Conservation (phyloP, 768 basidiomycete genomes). For the Asterophora parasitica region DNA sequence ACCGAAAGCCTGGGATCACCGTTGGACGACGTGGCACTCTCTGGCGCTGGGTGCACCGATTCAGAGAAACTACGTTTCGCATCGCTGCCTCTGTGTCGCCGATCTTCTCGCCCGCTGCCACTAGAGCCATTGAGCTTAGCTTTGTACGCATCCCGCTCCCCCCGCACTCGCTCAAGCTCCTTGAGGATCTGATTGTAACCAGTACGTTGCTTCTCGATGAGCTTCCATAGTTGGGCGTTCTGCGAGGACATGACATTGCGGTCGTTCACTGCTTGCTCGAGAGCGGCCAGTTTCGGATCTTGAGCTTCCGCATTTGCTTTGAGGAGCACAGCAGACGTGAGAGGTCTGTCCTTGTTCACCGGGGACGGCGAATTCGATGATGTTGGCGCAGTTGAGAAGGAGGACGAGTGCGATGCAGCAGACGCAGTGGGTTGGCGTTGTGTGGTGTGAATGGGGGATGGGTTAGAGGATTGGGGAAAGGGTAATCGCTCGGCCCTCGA, state of each 20-base stretch:
- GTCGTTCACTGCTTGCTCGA: conserved; percentile 75
- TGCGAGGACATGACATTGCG: conserved; percentile 77
- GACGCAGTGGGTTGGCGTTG: conserved; percentile 11
- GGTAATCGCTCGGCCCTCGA: conserved; percentile 30
- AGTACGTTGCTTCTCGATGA: conserved; percentile 85
- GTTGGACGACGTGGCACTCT: conserved; percentile 5
- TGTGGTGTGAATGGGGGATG: conserved; percentile 29
- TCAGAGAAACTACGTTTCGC: conserved; percentile 27
- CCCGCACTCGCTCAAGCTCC: conserved; percentile 80
- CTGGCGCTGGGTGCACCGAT: conserved; percentile 16
- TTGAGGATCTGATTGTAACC: conserved; percentile 79
- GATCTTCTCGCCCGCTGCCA: conserved; percentile 23
- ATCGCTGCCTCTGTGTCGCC: conserved; percentile 23
- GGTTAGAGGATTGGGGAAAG: conserved; percentile 30
- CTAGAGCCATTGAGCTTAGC: conserved; percentile 33
- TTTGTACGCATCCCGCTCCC: conserved; percentile 72
- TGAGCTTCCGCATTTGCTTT: conserved; percentile 45
- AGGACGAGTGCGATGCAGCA: conserved; percentile 10
- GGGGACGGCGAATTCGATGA: conserved; percentile 9
- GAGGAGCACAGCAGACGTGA: conserved; percentile 37
- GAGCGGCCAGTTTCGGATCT: conserved; percentile 59
- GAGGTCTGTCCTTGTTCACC: conserved; percentile 16
- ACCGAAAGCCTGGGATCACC: conserved; percentile 14
- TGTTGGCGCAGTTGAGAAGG: conserved; percentile 12
- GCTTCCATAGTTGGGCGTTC: conserved; percentile 91